Conservation (phyloP, 2,329 filamentous ascomycete genomes). For the Calonectria pseudoturangicola region DNA sequence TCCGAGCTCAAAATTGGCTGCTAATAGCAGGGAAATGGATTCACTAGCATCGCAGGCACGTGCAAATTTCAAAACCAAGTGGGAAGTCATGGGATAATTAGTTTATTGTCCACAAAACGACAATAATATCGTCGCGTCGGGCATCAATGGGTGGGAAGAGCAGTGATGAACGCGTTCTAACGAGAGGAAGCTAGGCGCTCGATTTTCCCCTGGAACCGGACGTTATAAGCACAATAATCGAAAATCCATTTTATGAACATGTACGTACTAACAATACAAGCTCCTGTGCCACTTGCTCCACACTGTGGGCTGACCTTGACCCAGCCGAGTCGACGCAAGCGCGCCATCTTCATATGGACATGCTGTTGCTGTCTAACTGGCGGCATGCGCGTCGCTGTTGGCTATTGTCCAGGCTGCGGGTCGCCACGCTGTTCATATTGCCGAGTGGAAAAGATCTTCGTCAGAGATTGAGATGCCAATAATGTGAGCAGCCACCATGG, state of each 20-base stretch:
- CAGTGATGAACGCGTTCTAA: neutral
- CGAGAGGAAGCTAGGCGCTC: slow-evolving; percentile 8
- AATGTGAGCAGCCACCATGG: neutral
- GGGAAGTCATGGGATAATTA: neutral
- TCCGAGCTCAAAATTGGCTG: neutral
- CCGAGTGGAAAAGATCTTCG: neutral
- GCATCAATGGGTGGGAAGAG: neutral
- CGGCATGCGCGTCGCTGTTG: neutral
- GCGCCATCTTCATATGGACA: neutral
- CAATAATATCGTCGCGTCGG: neutral
- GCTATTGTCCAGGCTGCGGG: neutral
- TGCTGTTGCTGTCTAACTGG: neutral
- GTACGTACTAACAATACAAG: neutral
- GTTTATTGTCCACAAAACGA: neutral
- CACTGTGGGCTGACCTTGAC: slow-evolving; percentile 3
- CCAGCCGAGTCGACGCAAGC: neutral
- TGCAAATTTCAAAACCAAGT: neutral
- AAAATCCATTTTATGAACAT: slow-evolving; percentile 1
- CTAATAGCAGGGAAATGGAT: neutral
- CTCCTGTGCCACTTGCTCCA: neutral
- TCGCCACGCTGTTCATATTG: neutral
- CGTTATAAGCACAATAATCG: neutral
- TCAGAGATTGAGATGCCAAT: neutral
- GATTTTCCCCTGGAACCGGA: neutral
- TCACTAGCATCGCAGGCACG: neutral